Evolutionary conservation across 306 rosid species (phyloP).

Genomic region (Prunus padus): DNA sequence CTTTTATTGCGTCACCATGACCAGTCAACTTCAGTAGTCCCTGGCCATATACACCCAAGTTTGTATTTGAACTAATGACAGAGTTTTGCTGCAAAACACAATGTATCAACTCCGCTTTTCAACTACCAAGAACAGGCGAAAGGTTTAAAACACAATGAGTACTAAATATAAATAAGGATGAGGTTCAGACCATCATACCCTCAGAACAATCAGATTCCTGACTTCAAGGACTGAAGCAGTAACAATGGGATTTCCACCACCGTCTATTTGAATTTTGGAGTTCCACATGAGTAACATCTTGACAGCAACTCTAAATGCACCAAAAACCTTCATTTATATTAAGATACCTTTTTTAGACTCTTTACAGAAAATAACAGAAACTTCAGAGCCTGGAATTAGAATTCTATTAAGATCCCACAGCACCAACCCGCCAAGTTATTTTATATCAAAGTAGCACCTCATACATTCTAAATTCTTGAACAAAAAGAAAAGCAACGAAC

Average conservation of each 20-base stretch:
- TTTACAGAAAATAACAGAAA: not conserved
- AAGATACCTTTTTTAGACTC: constrained; percentile 17
- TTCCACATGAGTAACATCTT: constrained; percentile 98
- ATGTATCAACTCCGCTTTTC: constrained; percentile 33
- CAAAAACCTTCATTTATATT: constrained; percentile 76
- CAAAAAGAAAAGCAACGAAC: not conserved
- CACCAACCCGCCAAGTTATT: not conserved
- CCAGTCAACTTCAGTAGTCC: constrained; percentile 87
- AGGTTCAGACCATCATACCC: constrained; percentile 51
- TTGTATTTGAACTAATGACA: constrained; percentile 74
- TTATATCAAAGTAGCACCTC: not conserved
- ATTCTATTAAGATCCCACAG: not conserved
- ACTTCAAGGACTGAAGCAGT: constrained; percentile 94
- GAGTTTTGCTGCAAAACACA: constrained; percentile 76
- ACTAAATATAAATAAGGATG: constrained; percentile 19
- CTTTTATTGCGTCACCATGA: constrained; percentile 89
- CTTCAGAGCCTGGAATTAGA: not conserved
- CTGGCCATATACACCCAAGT: constrained; percentile 96
- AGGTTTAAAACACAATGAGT: constrained; percentile 14
- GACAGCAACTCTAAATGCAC: constrained; percentile 94
- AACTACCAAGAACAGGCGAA: constrained; percentile 25
- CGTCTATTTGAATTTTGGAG: constrained; percentile 78
- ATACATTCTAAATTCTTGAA: too few relatives aligned
- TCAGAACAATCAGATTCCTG: constrained; percentile 89
- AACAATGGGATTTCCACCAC: constrained; percentile 73